A percentile compares a stretch with the other conserved stretches of the same genome.
phyloP scores from a whole-genome alignment of 2,329 filamentous ascomycete genomes.

The Fusarium concolor region DNA sequence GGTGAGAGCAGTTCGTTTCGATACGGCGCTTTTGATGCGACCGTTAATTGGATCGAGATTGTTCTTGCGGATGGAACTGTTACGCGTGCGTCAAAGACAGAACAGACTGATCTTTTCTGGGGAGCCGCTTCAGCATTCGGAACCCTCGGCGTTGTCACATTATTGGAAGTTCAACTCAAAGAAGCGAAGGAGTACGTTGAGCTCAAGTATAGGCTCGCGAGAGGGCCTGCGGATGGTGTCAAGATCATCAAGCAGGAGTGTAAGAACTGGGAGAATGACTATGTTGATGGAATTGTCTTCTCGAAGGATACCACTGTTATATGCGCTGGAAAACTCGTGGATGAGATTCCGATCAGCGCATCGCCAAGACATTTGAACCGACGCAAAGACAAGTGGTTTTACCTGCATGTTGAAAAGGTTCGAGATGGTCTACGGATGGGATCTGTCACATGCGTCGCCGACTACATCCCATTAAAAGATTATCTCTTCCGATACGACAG shows the following conservation, averaged over 20 bases:
- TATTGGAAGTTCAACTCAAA: constrained; percentile 70
- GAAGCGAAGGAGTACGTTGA: constrained; percentile 67
- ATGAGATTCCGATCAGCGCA: constrained; percentile 55
- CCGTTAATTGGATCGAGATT: constrained; percentile 71
- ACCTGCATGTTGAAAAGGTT: constrained; percentile 70
- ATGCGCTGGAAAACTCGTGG: constrained; percentile 68
- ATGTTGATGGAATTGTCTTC: constrained; percentile 77
- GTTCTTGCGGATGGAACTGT: constrained; percentile 71
- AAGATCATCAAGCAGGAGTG: constrained; percentile 60
- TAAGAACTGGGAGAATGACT: constrained; percentile 63
- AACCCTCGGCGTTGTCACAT: constrained; percentile 73
- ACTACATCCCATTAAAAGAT: constrained; percentile 71
- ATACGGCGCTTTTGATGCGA: constrained; percentile 73
- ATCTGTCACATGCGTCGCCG: constrained; percentile 49
- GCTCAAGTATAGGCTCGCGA: constrained; percentile 65
- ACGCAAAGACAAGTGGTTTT: constrained; percentile 77
- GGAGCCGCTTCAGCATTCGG: constrained; percentile 75
- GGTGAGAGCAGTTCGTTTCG: constrained; percentile 77
- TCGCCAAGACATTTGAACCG: constrained; percentile 64
- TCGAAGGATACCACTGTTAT: constrained; percentile 66
- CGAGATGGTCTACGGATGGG: constrained; percentile 44
- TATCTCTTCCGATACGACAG: constrained; percentile 80
- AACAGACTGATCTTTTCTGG: constrained; percentile 70
- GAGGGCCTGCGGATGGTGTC: constrained; percentile 53
- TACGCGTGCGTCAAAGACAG: constrained; percentile 63